phyloP scores from a whole-genome alignment of 2,329 filamentous ascomycete species.

The Parafenestella ontariensis region DNA sequence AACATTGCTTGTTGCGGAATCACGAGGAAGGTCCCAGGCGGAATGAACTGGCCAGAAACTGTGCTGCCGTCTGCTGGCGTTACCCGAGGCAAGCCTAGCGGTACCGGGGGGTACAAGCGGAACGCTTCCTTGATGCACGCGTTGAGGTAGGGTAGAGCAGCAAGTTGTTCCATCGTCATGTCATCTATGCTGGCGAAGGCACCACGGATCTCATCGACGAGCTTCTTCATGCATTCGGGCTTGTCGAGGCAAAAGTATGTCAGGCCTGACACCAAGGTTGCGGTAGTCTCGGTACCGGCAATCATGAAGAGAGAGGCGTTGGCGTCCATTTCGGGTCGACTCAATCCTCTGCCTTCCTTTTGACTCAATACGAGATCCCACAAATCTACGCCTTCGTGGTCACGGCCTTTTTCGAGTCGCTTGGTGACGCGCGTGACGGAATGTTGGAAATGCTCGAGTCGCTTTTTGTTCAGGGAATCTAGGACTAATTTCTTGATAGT shows the following conservation, averaged over 20 bases:
- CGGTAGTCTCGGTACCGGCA: constrained; percentile 56
- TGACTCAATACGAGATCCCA: constrained; percentile 49
- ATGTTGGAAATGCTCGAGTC: constrained; percentile 24
- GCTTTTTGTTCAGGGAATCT: constrained; percentile 15
- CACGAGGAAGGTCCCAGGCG: constrained; percentile 27
- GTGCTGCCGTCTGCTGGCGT: constrained; percentile 47
- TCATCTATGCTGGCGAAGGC: constrained; percentile 36
- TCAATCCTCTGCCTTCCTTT: constrained; percentile 37
- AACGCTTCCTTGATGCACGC: constrained; percentile 53
- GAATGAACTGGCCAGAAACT: constrained; percentile 47
- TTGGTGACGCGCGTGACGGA: constrained; percentile 35
- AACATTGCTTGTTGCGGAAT: constrained; percentile 31
- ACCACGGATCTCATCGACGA: constrained; percentile 39
- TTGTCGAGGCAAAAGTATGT: constrained; percentile 47
- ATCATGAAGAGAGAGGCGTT: constrained; percentile 50
- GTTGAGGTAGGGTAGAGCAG: constrained; percentile 45
- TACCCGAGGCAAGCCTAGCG: constrained; percentile 42
- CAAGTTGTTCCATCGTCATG: constrained; percentile 43
- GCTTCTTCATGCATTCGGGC: constrained; percentile 28
- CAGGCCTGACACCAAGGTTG: constrained; percentile 49
- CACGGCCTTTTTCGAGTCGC: constrained; percentile 35
- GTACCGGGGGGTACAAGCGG: constrained; percentile 53
- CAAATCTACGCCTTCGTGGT: constrained; percentile 45
- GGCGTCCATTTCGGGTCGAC: constrained; percentile 47
- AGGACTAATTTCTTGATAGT: constrained; percentile 12